Evolutionary conservation across 257 asterid species (phyloP).

Genomic region (Nicotiana paniculata): DNA sequence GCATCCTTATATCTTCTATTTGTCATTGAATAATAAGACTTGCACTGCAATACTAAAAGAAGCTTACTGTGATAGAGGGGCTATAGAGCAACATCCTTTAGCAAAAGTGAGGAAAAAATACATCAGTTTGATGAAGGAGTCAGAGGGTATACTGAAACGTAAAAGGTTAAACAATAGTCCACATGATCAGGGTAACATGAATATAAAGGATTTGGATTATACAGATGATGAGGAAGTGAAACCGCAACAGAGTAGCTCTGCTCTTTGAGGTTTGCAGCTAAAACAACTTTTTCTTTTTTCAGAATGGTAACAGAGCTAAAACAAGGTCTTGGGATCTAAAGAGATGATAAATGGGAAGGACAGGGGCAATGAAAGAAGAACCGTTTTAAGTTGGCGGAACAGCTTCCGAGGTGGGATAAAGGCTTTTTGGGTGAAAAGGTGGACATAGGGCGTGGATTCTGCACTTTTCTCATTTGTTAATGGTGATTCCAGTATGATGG

Average conservation of each 20-base stretch:
- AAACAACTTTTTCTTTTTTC: neutral
- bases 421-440: neutral
- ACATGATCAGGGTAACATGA: slow-evolving; percentile 11
- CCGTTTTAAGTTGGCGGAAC: neutral
- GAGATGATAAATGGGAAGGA: neutral
- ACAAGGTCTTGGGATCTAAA: neutral
- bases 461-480: neutral
- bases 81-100: slow-evolving; percentile 64
- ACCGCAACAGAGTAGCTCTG: neutral
- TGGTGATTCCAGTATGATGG: neutral
- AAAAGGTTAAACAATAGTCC: slow-evolving; percentile 31
- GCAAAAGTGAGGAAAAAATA: slow-evolving; percentile 67
- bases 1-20: slow-evolving; percentile 67
- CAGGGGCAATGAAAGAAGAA: neutral
- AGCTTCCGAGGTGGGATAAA: neutral
- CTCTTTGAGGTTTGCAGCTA: neutral
- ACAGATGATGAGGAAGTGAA: neutral
- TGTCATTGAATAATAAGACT: slow-evolving; percentile 69
- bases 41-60: slow-evolving; percentile 83
- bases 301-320: neutral
- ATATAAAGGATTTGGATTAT: slow-evolving; percentile 24
- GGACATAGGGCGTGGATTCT: neutral
- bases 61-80: slow-evolving; percentile 47
- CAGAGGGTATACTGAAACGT: slow-evolving; percentile 38
- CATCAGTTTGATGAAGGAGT: slow-evolving; percentile 64